Conservation (phyloP, 2,329 filamentous ascomycete genomes). For the Hypoxylon rubiginosum region DNA sequence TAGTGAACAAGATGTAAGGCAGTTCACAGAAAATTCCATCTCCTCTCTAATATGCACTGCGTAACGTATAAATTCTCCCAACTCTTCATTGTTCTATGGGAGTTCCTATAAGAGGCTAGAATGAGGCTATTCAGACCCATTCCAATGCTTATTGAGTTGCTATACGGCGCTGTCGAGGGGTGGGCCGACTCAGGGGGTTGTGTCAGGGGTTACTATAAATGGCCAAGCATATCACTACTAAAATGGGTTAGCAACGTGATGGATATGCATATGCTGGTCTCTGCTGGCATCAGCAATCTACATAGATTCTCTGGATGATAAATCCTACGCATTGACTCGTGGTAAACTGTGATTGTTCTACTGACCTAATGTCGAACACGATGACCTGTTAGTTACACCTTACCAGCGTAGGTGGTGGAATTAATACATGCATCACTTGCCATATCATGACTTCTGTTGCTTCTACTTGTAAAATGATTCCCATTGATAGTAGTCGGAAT, state of each 20-base stretch:
- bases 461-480: not conserved
- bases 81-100: not conserved
- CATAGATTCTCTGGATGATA: not conserved
- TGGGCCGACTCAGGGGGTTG: not conserved
- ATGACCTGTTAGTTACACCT: not conserved
- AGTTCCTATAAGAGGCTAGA: not conserved
- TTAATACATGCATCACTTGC: not conserved
- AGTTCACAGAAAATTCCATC: not conserved
- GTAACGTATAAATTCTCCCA: not conserved
- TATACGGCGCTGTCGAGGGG: too few species aligned
- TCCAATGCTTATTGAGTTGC: not conserved
- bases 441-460: too few species aligned
- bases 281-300: not conserved
- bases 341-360: too few species aligned
- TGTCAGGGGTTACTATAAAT: not conserved
- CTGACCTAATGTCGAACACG: too few species aligned
- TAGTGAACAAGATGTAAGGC: not conserved
- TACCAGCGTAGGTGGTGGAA: not conserved
- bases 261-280: not conserved
- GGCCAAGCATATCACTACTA: not conserved
- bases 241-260: not conserved
- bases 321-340: too few species aligned
- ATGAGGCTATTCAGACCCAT: not conserved
- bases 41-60: not conserved
- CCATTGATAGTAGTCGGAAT: conserved; percentile 29